Conservation (phyloP, 257 asterid species). For the Scutellaria galericulata region DNA sequence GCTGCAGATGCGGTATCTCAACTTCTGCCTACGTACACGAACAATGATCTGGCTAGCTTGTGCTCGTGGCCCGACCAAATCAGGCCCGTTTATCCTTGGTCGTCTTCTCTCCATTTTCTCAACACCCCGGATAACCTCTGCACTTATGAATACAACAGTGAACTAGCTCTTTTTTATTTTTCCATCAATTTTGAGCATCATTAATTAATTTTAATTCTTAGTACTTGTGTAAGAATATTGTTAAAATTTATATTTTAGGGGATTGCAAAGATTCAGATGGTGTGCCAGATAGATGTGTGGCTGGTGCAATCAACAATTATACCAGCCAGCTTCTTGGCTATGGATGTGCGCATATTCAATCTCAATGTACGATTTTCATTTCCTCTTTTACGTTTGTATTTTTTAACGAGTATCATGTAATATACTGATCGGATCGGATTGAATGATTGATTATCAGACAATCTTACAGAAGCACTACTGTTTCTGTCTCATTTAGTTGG, state of each 20-base stretch:
- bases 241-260: slow-evolving; percentile 44
- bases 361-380: too few relatives aligned
- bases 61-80: slow-evolving; percentile 89
- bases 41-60: slow-evolving; percentile 64
- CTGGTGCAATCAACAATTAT: slow-evolving; percentile 92
- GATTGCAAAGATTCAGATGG: slow-evolving; percentile 91
- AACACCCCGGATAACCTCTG: slow-evolving; percentile 81
- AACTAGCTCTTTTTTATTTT: not conserved
- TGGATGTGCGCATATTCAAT: too few relatives aligned
- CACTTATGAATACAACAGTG: slow-evolving; percentile 68
- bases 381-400: too few relatives aligned
- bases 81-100: slow-evolving; percentile 73
- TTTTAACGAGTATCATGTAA: too few relatives aligned
- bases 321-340: slow-evolving; percentile 72
- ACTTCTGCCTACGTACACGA: slow-evolving; percentile 66
- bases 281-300: slow-evolving; percentile 69
- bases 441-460: slow-evolving; percentile 54
- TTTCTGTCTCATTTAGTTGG: slow-evolving; percentile 88
- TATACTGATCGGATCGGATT: not conserved
- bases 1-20: slow-evolving; percentile 73
- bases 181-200: too few relatives aligned
- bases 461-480: slow-evolving; percentile 79
- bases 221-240: too few relatives aligned
- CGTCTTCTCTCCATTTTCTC: slow-evolving; percentile 79
- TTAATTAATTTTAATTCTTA: not conserved